Conservation (phyloP, 1,139 yeast species). For the Hansenula anomala region DNA sequence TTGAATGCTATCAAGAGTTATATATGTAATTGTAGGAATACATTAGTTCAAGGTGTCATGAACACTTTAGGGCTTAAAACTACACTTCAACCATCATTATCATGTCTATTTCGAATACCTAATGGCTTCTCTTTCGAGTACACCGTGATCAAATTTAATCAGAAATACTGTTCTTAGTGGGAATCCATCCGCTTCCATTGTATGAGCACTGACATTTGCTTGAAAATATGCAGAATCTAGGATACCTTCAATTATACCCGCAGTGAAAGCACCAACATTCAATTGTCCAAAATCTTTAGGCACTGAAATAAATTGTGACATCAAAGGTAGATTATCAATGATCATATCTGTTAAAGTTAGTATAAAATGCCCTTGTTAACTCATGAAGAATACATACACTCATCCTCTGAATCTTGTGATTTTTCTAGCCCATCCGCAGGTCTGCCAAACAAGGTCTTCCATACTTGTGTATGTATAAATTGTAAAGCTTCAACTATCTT, state of each 20-base stretch:
- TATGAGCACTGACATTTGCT: slow-evolving; percentile 85
- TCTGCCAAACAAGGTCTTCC: slow-evolving; percentile 80
- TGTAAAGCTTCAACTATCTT: slow-evolving; percentile 75
- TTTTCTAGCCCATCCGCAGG: slow-evolving; percentile 85
- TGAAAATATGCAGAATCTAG: slow-evolving; percentile 75
- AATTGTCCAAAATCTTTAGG: slow-evolving; percentile 78
- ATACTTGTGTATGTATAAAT: slow-evolving; percentile 74
- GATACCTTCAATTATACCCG: slow-evolving; percentile 90
- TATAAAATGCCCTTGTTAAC: not conserved
- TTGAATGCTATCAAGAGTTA: too few species aligned
- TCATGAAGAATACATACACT: slow-evolving; percentile 45
- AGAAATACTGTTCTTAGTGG: slow-evolving; percentile 81
- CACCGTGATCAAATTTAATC: slow-evolving; percentile 65
- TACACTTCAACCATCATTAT: not conserved
- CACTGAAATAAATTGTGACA: slow-evolving; percentile 71
- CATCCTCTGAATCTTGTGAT: slow-evolving; percentile 76
- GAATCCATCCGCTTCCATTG: slow-evolving; percentile 49
- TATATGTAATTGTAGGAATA: too few species aligned
- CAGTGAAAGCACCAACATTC: slow-evolving; percentile 76
- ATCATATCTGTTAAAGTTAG: slow-evolving; percentile 40
- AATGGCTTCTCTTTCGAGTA: slow-evolving; percentile 47
- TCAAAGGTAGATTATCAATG: slow-evolving; percentile 73
- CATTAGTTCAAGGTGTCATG: too few species aligned
- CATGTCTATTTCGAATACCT: slow-evolving; percentile 20
- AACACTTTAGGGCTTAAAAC: not conserved